A percentile compares a stretch with the other conserved stretches of the same genome.
Conservation (phyloP, 2,329 filamentous ascomycete genomes). For the Dactylellina cionopaga region DNA sequence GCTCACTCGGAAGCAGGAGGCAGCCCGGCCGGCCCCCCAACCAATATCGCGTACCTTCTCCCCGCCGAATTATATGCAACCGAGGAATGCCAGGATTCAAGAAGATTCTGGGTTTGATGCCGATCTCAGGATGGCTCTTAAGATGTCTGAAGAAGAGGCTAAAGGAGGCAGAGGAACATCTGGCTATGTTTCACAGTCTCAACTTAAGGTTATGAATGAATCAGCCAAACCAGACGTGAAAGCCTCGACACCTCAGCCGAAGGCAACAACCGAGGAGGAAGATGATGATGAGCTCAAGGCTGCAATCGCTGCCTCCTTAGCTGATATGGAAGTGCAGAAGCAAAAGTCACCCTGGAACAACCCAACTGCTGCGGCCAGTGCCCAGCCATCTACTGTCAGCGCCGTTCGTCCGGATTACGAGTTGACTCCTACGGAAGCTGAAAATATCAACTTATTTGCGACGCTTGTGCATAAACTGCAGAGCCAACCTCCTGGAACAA, state of each 20-base stretch:
- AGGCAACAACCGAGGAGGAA: slow-evolving; percentile 70
- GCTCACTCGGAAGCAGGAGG: slow-evolving; percentile 26
- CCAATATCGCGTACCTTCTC: slow-evolving; percentile 63
- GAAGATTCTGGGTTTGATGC: slow-evolving; percentile 89
- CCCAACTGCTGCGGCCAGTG: slow-evolving; percentile 64
- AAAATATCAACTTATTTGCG: slow-evolving; percentile 96
- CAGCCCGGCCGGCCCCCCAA: slow-evolving; percentile 58
- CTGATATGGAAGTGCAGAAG: slow-evolving; percentile 98
- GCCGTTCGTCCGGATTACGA: slow-evolving; percentile 74
- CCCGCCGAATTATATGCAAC: slow-evolving; percentile 78
- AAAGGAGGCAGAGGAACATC: slow-evolving; percentile 73
- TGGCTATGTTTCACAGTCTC: slow-evolving; percentile 76
- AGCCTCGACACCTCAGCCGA: slow-evolving; percentile 61
- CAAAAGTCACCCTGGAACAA: slow-evolving; percentile 79
- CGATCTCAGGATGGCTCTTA: slow-evolving; percentile 88
- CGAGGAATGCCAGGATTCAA: slow-evolving; percentile 79
- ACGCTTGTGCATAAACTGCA: slow-evolving; percentile 94
- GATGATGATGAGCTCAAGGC: slow-evolving; percentile 93
- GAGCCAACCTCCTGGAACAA: slow-evolving; percentile 93
- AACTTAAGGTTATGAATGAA: slow-evolving; percentile 61
- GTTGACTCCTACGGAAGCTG: slow-evolving; percentile 88
- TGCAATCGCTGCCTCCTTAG: slow-evolving; percentile 91
- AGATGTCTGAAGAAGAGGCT: slow-evolving; percentile 96
- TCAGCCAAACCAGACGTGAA: slow-evolving; percentile 59
- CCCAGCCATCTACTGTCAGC: slow-evolving; percentile 61